Base-by-base conservation (phyloP, 345 rosid genomes). In the Sonneratia caseolaris region DNA sequence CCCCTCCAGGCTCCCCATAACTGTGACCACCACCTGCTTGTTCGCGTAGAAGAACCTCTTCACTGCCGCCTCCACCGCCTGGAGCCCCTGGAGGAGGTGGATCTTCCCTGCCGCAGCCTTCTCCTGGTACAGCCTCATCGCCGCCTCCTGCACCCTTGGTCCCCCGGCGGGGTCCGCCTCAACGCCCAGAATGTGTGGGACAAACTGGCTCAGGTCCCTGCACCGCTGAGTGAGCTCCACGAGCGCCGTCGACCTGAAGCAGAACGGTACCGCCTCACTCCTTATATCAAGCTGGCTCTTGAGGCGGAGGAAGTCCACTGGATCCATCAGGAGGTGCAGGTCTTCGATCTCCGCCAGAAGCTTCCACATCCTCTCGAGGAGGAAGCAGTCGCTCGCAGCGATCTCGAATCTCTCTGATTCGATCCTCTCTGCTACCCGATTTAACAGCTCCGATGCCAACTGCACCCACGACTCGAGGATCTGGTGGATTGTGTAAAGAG, bases 111-210 rank as follows among this genome's bases (percentile, higher is more conserved):
- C 72, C n/a, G 85, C 94, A n/a, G 22, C 70, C 72, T 78, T 88
- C 73, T 66, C 88, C 19, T 81, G 19, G 87, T 88, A 95, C 45
- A 95, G 64, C 73, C 74, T 80, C 98, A 95, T 95, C 61, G 99
- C 99, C 40, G 98, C 97, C 59, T 92, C 97, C 43, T 92, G 96
- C 10, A 96, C 74, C 75, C 94, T 86, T 45, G 99, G 96, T 66
- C 97, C 99, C 5, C 99, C 99, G 14, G 71, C 83, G 0, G 99
- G 99, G 76, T 96, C 99, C 56, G 84, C 99, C 85, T 87, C 96
- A 11, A 92, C 99, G 2, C 72, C 89, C 1, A 96, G 65, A 12
- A 96, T 81, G 62, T 21, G 73, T 56, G 99, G 99, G 0, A 95
- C 96, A 56, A 76, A 89, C 61, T 92, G 91, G 71, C 86, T 86